Evolutionary conservation across 805 yeast species (phyloP), one percentile per base, ranked within the genome.

Genomic region (Phaffomyces opuntiae): DNA sequence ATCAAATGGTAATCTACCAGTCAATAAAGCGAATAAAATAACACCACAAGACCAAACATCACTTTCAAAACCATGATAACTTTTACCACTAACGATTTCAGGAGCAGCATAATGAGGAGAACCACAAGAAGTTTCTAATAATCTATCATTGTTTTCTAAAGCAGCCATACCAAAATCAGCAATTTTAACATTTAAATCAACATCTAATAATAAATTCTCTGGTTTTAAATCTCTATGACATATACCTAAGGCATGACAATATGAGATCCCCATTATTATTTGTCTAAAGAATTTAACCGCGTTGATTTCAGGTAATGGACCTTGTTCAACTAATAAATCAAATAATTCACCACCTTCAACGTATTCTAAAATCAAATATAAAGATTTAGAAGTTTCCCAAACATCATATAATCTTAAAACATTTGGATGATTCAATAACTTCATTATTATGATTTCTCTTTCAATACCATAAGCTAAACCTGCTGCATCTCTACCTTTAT

Each of bases 391-490:
- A 53, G 95, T 91, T 65, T 93, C 99, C 98, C 98, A 93, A 24
- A 93, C 99, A 61, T 93, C 99, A 62, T 89, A 93, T 36, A 93
- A 71, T 25, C 93, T 85, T 77, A 93, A 81, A 24, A 93, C 93
- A 59, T 93, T 91, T 12, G 96, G 88, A 64, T 93, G 98, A 49
- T 93, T 87, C 39, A 93, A 78, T 37, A 93, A 73, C 66, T 93
- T 93, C 99, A 91, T 93, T 55, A 93, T 93, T 56, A 93, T 90
- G 52, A 93, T 95, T 63, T 93, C 99, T 53, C 98, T 77, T 67
- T 93, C 99, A 39, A 93, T 91, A 36, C 99, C 99, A 62, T 91
- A 89, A 3, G 96, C 96, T 47, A 86, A 73, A 1, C 88, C 87
- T 14, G 73, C 68, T n/a, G 74, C 73, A 47, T 74, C 78, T 41